Conservation (phyloP, 768 basidiomycete species). For the Paxillus involutus region DNA sequence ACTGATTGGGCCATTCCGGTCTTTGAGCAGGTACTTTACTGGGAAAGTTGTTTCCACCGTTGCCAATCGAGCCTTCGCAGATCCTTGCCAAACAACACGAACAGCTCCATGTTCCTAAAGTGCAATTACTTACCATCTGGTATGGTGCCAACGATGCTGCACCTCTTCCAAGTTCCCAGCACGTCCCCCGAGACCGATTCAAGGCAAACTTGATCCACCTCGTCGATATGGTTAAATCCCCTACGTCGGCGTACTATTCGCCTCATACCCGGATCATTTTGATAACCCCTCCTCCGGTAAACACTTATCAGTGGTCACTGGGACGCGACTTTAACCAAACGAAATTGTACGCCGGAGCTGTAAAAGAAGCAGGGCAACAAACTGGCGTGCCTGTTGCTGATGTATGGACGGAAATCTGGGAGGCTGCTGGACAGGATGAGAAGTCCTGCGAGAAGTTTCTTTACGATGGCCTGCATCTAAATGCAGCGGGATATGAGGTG, state of each 20-base stretch:
- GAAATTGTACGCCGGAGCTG: constrained; percentile 68
- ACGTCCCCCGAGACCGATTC: constrained; percentile 72
- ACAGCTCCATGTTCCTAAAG: constrained; percentile 49
- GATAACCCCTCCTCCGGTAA: constrained; percentile 84
- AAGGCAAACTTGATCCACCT: constrained; percentile 62
- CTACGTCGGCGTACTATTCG: constrained; percentile 64
- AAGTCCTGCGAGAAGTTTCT: constrained; percentile 50
- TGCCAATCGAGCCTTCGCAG: constrained; percentile 31
- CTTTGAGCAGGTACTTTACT: constrained; percentile 59
- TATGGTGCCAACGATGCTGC: constrained; percentile 89
- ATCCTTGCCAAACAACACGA: constrained; percentile 55
- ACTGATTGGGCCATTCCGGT: constrained; percentile 83
- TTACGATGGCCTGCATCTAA: constrained; percentile 81
- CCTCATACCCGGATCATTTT: constrained; percentile 75
- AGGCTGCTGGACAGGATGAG: constrained; percentile 66
- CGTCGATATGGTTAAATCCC: constrained; percentile 59
- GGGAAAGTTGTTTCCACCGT: background rate
- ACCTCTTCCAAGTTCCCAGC: constrained; percentile 62
- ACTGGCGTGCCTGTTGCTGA: constrained; percentile 66
- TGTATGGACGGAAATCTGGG: constrained; percentile 71
- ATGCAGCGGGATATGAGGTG: constrained; percentile 71
- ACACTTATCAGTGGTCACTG: constrained; percentile 55
- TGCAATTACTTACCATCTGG: constrained; percentile 83
- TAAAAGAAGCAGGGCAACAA: constrained; percentile 55
- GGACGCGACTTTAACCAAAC: constrained; percentile 62